Evolutionary conservation across 179 eudicot species (phyloP).

Genomic region (Drosera spatulata): DNA sequence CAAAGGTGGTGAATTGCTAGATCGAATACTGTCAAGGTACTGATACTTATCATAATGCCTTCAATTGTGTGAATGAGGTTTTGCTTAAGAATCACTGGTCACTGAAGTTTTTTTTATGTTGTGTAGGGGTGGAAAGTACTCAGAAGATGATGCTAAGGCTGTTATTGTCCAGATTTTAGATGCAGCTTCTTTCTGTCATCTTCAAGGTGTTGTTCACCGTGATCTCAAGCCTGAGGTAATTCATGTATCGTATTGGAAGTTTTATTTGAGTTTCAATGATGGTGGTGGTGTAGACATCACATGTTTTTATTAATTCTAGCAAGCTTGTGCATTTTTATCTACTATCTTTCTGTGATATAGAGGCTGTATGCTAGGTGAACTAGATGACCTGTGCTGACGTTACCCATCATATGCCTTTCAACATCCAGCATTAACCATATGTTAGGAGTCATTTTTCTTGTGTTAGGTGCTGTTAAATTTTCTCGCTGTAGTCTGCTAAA

Average conservation of each 20-base stretch:
- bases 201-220: constrained; percentile 91
- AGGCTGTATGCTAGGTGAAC: background rate
- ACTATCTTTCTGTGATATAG: too few relatives aligned
- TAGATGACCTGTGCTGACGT: background rate
- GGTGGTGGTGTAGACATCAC: too few relatives aligned
- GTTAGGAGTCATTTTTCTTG: too few relatives aligned
- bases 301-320: too few relatives aligned
- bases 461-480: too few relatives aligned
- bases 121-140: constrained; percentile 78
- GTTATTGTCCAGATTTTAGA: constrained; percentile 83
- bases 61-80: background rate
- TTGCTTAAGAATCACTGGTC: background rate
- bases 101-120: constrained; percentile 7
- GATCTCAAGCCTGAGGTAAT: constrained; percentile 90
- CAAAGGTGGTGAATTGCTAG: constrained; percentile 21
- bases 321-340: too few relatives aligned
- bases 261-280: background rate
- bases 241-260: background rate
- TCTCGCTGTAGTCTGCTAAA: too few relatives aligned
- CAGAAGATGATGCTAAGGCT: constrained; percentile 82
- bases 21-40: constrained; percentile 57
- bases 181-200: constrained; percentile 77
- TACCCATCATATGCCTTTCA: background rate
- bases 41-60: background rate
- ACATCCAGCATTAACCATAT: too few relatives aligned